phyloP scores from a whole-genome alignment of 257 asterid species.

The Jasminum sambac region DNA sequence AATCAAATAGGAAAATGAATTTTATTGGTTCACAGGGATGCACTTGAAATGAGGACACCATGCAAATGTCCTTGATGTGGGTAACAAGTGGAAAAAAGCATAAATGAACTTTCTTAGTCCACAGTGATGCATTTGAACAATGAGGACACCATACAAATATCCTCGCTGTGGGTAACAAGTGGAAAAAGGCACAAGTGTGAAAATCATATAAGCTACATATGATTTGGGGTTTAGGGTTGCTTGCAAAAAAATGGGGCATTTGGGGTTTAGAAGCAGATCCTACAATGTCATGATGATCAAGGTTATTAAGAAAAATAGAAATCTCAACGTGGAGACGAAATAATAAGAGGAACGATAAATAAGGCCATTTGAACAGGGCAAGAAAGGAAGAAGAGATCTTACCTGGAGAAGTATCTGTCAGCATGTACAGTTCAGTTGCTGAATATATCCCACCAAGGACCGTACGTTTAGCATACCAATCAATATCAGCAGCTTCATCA shows the following conservation, averaged over 20 bases:
- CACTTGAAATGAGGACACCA: background rate
- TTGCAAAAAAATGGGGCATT: conserved; percentile 4
- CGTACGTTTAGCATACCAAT: conserved; percentile 85
- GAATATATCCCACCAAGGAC: conserved; percentile 91
- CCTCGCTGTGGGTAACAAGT: conserved; percentile 5
- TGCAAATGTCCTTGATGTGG: conserved; percentile 4
- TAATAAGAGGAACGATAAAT: background rate
- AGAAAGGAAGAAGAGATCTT: conserved; percentile 10
- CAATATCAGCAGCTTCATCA: conserved; percentile 63
- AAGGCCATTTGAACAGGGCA: conserved; percentile 6
- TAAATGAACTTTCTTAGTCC: background rate
- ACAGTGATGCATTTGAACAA: background rate
- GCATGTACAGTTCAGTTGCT: conserved; percentile 83
- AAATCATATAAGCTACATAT: conserved; percentile 12
- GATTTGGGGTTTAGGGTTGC: background rate
- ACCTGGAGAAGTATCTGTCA: conserved; percentile 92
- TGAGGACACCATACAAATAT: background rate
- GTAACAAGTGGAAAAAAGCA: conserved; percentile 8
- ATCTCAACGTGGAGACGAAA: background rate
- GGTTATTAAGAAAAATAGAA: background rate
- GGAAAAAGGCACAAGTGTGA: background rate
- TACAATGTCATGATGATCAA: background rate
- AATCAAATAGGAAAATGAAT: background rate
- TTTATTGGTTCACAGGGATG: background rate
- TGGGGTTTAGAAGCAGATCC: background rate